Percentiles rank a stretch among this genome's conserved stretches.
phyloP scores from a whole-genome alignment of 1,284 basidiomycete species.

The Ganoderma leucocontextum region DNA sequence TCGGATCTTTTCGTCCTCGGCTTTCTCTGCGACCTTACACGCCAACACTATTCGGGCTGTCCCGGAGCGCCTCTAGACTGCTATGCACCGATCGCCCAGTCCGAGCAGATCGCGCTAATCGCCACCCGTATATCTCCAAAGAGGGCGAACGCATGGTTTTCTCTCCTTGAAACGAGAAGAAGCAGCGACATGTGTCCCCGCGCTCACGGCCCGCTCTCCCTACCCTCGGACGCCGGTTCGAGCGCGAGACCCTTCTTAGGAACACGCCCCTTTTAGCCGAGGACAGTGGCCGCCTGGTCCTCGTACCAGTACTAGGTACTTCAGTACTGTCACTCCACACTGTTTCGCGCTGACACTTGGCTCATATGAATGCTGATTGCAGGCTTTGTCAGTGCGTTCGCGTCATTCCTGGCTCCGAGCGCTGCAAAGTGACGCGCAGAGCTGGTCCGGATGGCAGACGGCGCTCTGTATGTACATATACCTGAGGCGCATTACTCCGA shows the following conservation, averaged over 20 bases:
- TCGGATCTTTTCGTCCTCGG: not conserved
- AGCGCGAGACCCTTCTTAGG: not conserved
- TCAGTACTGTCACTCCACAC: not conserved
- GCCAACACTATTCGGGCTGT: constrained; percentile 7
- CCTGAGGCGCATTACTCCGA: not conserved
- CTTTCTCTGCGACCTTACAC: constrained; percentile 15
- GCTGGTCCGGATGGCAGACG: not conserved
- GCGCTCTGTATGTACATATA: too few species aligned
- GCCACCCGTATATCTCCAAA: constrained; percentile 3
- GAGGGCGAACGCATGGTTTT: constrained; percentile 1
- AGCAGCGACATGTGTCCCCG: not conserved
- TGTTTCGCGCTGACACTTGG: constrained; percentile 6
- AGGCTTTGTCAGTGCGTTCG: not conserved
- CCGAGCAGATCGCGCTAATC: constrained; percentile 24
- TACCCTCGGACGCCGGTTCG: not conserved
- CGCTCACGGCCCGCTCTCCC: not conserved
- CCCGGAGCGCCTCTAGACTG: constrained; percentile 12
- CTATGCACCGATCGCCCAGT: constrained; percentile 20
- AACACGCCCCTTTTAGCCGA: not conserved
- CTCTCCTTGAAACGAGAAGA: constrained; percentile 2
- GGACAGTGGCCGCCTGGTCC: not conserved
- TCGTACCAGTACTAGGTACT: not conserved
- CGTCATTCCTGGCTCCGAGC: not conserved
- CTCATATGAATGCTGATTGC: not conserved
- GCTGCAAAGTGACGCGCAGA: not conserved